These are phyloP conservation scores for Spathaspora sp. DNA, from an alignment of 1,139 yeast genomes.

Conservation along the genomic window DNA sequence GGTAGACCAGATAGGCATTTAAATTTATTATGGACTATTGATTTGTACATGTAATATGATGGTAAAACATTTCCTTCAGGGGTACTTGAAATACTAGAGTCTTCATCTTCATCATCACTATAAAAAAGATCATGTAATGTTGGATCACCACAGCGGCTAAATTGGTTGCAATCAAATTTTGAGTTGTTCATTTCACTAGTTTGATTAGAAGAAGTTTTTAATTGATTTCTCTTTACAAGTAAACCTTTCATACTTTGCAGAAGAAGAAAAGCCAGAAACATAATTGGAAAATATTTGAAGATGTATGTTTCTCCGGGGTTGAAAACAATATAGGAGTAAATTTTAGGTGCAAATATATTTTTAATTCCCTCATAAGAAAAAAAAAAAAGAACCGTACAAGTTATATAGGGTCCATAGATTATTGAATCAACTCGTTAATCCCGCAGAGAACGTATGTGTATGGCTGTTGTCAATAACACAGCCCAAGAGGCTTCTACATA, in stretches of 20 bases:
- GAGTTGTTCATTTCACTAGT: neutral
- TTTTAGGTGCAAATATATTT: neutral
- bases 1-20: constrained; percentile 7
- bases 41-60: constrained; percentile 12
- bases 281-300: neutral
- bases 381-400: neutral
- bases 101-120: neutral
- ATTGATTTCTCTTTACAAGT: neutral
- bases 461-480: neutral
- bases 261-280: neutral
- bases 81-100: neutral
- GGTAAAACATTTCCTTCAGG: constrained; percentile 8
- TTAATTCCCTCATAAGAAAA: neutral
- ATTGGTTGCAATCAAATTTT: neutral
- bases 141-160: neutral
- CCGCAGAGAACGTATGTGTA: neutral
- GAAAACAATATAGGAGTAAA: neutral
- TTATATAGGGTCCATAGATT: neutral
- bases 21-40: constrained; percentile 7
- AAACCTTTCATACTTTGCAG: neutral
- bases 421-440: neutral
- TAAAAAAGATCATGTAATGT: neutral
- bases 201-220: neutral
- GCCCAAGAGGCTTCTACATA: neutral
- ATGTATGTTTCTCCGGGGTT: neutral